Conservation (phyloP, 352 stramenopile genomes). For the Peronospora destructor region DNA sequence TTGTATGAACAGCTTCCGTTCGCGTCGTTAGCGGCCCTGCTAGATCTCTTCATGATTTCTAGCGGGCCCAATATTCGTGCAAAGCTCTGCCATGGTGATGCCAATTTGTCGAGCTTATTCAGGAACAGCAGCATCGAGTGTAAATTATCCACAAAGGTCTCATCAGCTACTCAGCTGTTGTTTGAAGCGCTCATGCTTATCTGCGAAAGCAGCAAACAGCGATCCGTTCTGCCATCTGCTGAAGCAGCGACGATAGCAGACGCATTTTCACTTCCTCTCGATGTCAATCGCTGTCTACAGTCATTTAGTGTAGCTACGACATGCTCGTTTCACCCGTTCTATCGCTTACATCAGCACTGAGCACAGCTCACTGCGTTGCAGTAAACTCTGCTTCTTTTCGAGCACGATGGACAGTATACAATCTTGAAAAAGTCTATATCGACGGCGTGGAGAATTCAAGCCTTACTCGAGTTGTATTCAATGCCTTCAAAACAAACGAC, state of each 20-base stretch:
- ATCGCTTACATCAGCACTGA: constrained; percentile 32
- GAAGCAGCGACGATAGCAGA: not conserved
- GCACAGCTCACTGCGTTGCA: constrained; percentile 1
- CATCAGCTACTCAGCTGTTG: constrained; percentile 32
- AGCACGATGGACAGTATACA: constrained; percentile 17
- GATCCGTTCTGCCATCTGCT: too few species aligned
- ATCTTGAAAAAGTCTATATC: constrained; percentile 11
- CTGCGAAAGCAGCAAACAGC: constrained; percentile 11
- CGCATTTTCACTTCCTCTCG: not conserved
- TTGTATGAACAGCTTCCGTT: constrained; percentile 44
- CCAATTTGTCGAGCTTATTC: constrained; percentile 31
- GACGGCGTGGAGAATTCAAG: not conserved
- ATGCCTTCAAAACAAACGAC: not conserved
- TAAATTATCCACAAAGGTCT: constrained; percentile 4
- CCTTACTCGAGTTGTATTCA: constrained; percentile 27
- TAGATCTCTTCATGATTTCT: constrained; percentile 79
- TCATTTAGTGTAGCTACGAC: constrained; percentile 22
- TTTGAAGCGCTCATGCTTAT: constrained; percentile 29
- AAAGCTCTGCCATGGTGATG: constrained; percentile 68
- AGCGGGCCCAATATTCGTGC: constrained; percentile 54
- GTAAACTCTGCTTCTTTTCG: constrained; percentile 25
- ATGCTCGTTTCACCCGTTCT: constrained; percentile 58
- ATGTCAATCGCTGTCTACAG: constrained; percentile 6
- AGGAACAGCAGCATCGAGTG: not conserved
- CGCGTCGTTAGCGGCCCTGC: constrained; percentile 33